Evolutionary conservation across 2,329 filamentous ascomycete genomes (phyloP), one percentile per base, ranked within the genome.

Genomic region (Ceratocystis cubensis): DNA sequence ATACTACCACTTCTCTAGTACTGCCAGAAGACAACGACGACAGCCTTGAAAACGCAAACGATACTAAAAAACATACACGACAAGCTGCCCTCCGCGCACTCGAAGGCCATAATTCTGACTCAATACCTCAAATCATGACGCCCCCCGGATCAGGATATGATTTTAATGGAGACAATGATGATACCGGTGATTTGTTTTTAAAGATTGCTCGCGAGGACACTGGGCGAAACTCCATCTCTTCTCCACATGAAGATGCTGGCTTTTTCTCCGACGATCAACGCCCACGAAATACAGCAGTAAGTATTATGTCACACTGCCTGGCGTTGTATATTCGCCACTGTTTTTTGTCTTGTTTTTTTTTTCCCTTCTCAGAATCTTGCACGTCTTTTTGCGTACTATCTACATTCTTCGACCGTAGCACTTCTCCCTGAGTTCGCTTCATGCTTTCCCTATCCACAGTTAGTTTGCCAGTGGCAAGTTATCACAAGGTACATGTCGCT

Each of bases 171-270:
- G 63, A 75, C 74, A 53, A 59, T 30, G 82, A 85, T 65, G 82
- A 84, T 69, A 81, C 78, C 2, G 81, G 81, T 48, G 83, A 85
- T 69, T 75, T 85, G 50, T 85, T 85, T 69, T 78, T 85, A 68
- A 80, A 77, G 65, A 84, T 85, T 68, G 82, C 83, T 13, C 76
- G 79, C 10, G 81, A 85, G 67, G 82, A 84, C 69, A 70, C 78
- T 15, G 71, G 73, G 17, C 77, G 75, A 61, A 78, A 76, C 63
- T 71, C 72, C 20, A 69, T 71, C 7, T 75, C 77, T 56, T 74
- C 73, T 53, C 71, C 72, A 30, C 70, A 69, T 4, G 73, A 74
- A 28, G 74, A 74, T 64, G 71, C 70, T 15, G 59, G 66, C 8
- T 65, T 67, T 30, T 67, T 67, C 28, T 67, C 66, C 5, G 66